Base-by-base conservation (phyloP, 306 rosid genomes). In the Prunus fruticosa region DNA sequence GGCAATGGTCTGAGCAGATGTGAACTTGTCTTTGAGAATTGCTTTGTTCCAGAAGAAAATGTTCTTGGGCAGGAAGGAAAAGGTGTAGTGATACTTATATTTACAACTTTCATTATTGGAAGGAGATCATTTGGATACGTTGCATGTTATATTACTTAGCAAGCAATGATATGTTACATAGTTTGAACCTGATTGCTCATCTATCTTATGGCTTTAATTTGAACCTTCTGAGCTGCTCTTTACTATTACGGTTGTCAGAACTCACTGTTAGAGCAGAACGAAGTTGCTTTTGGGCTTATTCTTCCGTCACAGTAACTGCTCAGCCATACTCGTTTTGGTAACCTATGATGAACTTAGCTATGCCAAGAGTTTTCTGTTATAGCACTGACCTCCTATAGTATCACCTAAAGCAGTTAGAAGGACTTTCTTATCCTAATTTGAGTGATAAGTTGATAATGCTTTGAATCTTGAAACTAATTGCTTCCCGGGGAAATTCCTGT, bases 21-120 rank as follows among this genome's bases (percentile, higher is more conserved):
- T 79, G 98, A 95, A 84, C 98, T 95, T 79, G 98, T 95, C 80
- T 95, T 95, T 45, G 98, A 95, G 81, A 92, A 92, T 79, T 92
- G 97, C 92, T 95, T 92, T 84, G 97, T 95, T 77, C 97, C 98
- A 32, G 88, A 89, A 47, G 96, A 92, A 88, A 92, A 95, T 84
- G 82, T 95, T 81, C 96, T 95, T 82, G 98, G 97, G 76, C 79
- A 92, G 81, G 96, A 89, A 80, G 98, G 97, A 75, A 92, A 90
- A 95, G 98, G 98, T 95, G 69, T 80, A 73, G 76, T 76, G 63
- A 76, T 69, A n/a, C 30, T 49, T 20, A 38, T 19, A 76, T 66
- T 81, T 79, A 38, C 63, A 43, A 58, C 16, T 74, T 78, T 20
- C 15, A 5, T 77, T 23, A 28, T 64, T 68, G 51, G 64, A 75